Conservation (phyloP, 2,329 filamentous ascomycete species). For the Monosporascus sp. region DNA sequence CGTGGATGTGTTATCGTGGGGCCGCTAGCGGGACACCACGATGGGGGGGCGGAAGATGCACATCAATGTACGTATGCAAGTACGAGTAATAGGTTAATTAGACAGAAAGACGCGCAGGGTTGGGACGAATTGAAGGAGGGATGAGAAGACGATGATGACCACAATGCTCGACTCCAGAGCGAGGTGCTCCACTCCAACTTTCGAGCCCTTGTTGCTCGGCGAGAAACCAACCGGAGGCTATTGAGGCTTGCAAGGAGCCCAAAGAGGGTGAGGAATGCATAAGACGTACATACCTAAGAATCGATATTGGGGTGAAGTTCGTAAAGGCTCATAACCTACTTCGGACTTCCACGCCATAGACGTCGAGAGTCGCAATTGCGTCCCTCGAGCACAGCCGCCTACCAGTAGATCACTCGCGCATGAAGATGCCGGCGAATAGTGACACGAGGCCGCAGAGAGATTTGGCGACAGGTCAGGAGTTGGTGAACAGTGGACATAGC, state of each 20-base stretch:
- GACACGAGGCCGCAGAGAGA: slow-evolving; percentile 6
- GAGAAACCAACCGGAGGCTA: background rate
- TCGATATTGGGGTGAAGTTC: background rate
- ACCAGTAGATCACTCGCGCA: background rate
- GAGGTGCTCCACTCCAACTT: background rate
- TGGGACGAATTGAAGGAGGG: background rate
- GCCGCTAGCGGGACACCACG: slow-evolving; percentile 24
- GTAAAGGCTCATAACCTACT: background rate
- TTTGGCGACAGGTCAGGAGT: background rate
- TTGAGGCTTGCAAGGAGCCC: background rate
- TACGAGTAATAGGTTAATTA: background rate
- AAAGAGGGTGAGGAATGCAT: background rate
- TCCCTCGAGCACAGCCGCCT: background rate
- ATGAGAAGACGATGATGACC: background rate
- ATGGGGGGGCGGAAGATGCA: slow-evolving; percentile 26
- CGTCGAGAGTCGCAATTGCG: background rate
- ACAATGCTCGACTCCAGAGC: background rate
- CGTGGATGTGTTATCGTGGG: slow-evolving; percentile 27
- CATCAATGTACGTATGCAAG: slow-evolving; percentile 17
- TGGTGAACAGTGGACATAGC: slow-evolving; percentile 7
- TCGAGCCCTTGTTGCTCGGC: background rate
- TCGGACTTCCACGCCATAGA: background rate
- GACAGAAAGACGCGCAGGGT: background rate
- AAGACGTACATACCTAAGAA: background rate
- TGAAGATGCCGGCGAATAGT: slow-evolving; percentile 13